Evolutionary conservation across 73 alveolate genomes (phyloP), one percentile per base, ranked within the genome.

Genomic region (Urostyla sp.): DNA sequence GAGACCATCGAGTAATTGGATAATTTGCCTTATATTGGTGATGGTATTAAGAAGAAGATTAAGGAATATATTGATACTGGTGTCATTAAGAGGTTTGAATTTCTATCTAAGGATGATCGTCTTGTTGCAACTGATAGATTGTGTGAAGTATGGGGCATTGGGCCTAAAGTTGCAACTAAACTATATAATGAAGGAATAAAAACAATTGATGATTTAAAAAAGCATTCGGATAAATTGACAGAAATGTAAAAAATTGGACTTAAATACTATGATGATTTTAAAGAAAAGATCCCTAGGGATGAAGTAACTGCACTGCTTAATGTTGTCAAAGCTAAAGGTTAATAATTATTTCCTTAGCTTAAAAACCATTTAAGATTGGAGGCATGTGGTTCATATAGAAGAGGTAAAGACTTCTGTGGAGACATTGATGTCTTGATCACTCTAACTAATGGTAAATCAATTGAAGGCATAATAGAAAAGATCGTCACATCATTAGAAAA

Each of bases 351-450:
- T 44, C 91, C 84, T 30, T 67, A 85, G 56, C 72, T n/a, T 18
- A 28, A 48, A 34, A 73, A 89, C 7, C 36, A 53, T 8, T 82
- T 85, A 44, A 81, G 83, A 24, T 63, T 80, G 20, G 95, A 88
- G 63, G 96, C 97, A 16, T 95, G 98, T 59, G 99, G 99, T 0
- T 87, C 97, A 21, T 96, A 96, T 75, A 90, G 99, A 80, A 90
- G 99, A 85, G 98, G 97, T 27, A 94, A 81, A 66, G 85, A 92
- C 78, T 75, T 94, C 21, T 96, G 99, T 88, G 99, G 99, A 8
- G 99, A 96, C 88, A 89, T 96, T 59, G 99, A 96, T 84, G 85
- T 96, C 10, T 81, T 96, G 56, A 94, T 96, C 23, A 92, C 98
- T 46, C 81, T 94, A 87, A 91, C 87, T 51, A 93, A 92, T 87